Percentiles rank a stretch among this genome's conserved stretches.
Conservation (phyloP, 306 rosid genomes). For the Comarum palustre region DNA sequence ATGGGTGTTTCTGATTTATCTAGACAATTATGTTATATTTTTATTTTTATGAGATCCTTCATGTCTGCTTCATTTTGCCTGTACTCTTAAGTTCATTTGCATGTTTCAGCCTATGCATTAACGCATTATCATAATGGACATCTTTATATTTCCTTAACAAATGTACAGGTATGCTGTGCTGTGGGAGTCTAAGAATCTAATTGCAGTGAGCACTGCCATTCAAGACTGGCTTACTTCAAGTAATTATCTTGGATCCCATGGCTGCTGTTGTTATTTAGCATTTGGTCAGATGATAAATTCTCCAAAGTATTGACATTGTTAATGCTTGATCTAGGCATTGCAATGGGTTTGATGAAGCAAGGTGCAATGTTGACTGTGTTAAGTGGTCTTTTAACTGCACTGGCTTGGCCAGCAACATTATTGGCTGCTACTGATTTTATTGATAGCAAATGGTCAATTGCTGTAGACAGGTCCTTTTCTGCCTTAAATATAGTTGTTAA, state of each 20-base stretch:
- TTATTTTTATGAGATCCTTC: not conserved
- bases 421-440: slow-evolving; percentile 44
- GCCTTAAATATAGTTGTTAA: not conserved
- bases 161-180: slow-evolving; percentile 47
- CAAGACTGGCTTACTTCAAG: slow-evolving; percentile 60
- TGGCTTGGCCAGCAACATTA: slow-evolving; percentile 53
- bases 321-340: slow-evolving; percentile 31
- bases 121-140: slow-evolving; percentile 8
- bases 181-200: slow-evolving; percentile 52
- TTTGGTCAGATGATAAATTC: slow-evolving; percentile 9
- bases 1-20: not conserved
- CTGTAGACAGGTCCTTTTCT: slow-evolving; percentile 45
- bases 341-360: slow-evolving; percentile 50
- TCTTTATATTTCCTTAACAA: slow-evolving; percentile 29
- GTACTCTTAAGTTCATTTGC: not conserved
- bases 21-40: not conserved
- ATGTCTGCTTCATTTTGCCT: not conserved
- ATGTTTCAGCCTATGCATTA: not conserved
- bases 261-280: slow-evolving; percentile 13
- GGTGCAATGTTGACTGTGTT: slow-evolving; percentile 59
- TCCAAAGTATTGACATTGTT: slow-evolving; percentile 12
- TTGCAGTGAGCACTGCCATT: slow-evolving; percentile 57
- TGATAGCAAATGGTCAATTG: slow-evolving; percentile 54
- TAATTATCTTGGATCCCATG: slow-evolving; percentile 29
- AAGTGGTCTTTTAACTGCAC: slow-evolving; percentile 38